Evolutionary conservation across 306 rosid genomes (phyloP).

Genomic region (Castanea mollissima): DNA sequence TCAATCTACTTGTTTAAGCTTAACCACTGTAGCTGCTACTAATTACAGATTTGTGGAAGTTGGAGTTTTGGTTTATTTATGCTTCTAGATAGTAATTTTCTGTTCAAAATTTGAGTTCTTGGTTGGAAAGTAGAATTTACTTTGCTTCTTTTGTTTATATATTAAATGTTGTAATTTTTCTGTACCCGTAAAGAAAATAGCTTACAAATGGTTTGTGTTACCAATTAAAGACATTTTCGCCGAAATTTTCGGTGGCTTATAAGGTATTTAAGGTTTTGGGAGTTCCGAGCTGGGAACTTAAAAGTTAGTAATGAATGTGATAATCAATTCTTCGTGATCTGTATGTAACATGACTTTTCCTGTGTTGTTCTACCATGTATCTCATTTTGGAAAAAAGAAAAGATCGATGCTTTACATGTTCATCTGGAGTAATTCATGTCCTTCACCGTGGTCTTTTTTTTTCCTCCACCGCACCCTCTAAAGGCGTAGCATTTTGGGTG

Average conservation of each 20-base stretch:
- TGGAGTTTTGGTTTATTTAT: neutral
- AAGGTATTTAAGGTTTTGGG: neutral
- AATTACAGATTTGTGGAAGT: neutral
- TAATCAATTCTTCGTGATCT: neutral
- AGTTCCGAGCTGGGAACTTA: neutral
- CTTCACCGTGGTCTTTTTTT: neutral
- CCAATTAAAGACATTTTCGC: neutral
- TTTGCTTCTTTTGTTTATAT: neutral
- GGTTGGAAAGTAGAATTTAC: neutral
- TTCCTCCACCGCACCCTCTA: too few relatives aligned
- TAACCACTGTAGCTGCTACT: too few relatives aligned
- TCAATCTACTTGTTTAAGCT: conserved; percentile 21
- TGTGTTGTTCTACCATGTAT: neutral
- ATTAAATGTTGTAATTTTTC: neutral
- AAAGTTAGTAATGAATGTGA: neutral
- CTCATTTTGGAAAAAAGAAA: neutral
- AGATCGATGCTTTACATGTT: neutral
- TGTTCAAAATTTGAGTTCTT: neutral
- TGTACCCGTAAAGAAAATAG: neutral
- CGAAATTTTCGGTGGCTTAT: neutral
- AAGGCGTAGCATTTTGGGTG: too few relatives aligned
- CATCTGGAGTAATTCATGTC: neutral
- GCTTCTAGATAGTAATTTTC: neutral
- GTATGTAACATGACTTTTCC: neutral
- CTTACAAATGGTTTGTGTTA: neutral